These are phyloP conservation scores for Wickerhamiella alocasiicola DNA, from an alignment of 805 yeast species.

Conservation along the genomic window DNA sequence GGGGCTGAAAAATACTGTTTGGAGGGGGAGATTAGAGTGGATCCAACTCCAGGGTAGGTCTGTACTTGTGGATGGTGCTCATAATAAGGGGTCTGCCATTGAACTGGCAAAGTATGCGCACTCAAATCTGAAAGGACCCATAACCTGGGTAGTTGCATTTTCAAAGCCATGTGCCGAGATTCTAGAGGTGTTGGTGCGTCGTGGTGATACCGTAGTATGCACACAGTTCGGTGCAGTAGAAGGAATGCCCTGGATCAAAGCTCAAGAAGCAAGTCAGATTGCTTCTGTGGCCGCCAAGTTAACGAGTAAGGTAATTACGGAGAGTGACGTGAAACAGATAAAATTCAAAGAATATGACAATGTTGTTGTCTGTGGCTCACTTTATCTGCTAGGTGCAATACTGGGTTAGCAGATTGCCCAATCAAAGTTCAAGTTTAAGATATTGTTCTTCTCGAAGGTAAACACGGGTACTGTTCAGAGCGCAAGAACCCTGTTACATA, in stretches of 20 bases:
- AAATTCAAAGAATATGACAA: constrained; percentile 17
- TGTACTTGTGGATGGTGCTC: constrained; percentile 80
- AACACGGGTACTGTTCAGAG: too few species aligned
- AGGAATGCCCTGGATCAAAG: constrained; percentile 86
- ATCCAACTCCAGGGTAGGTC: constrained; percentile 24
- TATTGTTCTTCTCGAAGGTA: too few species aligned
- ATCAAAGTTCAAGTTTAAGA: too few species aligned
- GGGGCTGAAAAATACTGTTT: constrained; percentile 46
- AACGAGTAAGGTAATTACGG: constrained; percentile 19
- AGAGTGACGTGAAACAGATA: constrained; percentile 22
- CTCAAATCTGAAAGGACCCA: constrained; percentile 23
- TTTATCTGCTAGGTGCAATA: constrained; percentile 58
- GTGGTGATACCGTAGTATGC: constrained; percentile 45
- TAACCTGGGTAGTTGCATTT: constrained; percentile 58
- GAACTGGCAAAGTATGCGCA: constrained; percentile 49
- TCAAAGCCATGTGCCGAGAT: constrained; percentile 52
- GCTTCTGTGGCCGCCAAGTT: constrained; percentile 14
- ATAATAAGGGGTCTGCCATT: constrained; percentile 74
- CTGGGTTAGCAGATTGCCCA: too few species aligned
- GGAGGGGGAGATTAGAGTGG: constrained; percentile 84
- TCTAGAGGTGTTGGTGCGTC: constrained; percentile 37
- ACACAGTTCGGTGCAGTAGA: constrained; percentile 60
- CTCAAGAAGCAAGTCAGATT: constrained; percentile 33
- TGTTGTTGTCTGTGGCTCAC: constrained; percentile 54
- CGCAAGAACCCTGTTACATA: too few species aligned